Evolutionary conservation across 331 rosid genomes (phyloP), one percentile per base, ranked within the genome.

Genomic region (Acacia pycnantha): DNA sequence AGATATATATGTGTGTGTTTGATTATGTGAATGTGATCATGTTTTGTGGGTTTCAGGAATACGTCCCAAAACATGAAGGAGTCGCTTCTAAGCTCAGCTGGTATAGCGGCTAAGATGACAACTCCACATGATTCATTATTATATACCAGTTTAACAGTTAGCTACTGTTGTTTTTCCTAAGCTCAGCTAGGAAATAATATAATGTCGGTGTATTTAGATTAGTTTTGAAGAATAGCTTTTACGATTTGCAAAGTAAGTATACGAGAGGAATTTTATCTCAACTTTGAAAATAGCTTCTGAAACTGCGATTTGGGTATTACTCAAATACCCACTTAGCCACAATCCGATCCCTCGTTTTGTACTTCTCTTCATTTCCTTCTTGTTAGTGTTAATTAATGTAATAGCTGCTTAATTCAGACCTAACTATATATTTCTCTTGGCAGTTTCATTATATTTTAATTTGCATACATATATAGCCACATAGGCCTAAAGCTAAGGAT

Each of bases 11-110:
- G 16, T 12, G 2, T 46, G 51, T 14, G 18, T 47, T 14, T 47
- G 5, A 47, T 47, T 13, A 11, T 11, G 15, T 47, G 51, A 47
- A 47, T 47, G 4, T 47, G 15, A 47, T 11, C 77, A 27, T 5
- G 40, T 5, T 35, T 31, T 35, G 44, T 41, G 44, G 44, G 44
- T 41, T 41, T 7, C 24, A 92, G 97, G 97, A 89, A 62, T 92
- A 92, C 82, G 65, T 85, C 75, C 97, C 94, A 0, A 79, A 89
- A 40, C 97, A 92, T 73, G 93, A 92, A 85, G 77, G 88, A 79
- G 97, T 90, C 75, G 97, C 94, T 16, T 82, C 97, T 21, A 89
- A 89, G 90, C 87, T 79, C 33, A 90, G 89, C 90, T 92, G 97
- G 94, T 51, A 35, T 94, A 89, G 66, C 86, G 82, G 54, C 70